A percentile compares a stretch with the other conserved stretches of the same genome.
Evolutionary conservation across 2,329 filamentous ascomycete genomes (phyloP).

Genomic region (Xylaria sp.): DNA sequence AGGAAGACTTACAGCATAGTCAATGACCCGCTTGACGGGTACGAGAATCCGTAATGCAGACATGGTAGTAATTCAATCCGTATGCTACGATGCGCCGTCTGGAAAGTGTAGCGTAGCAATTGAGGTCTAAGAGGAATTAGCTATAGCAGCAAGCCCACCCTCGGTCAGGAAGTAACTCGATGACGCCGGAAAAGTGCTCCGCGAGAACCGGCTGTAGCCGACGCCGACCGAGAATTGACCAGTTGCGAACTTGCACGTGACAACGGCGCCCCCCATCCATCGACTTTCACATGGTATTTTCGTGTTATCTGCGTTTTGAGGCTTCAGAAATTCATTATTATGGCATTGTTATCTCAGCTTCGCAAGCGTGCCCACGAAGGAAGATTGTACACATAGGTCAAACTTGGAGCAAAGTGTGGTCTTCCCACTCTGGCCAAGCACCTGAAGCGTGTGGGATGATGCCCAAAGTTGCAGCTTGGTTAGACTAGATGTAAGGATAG

Average conservation of each 20-base stretch:
- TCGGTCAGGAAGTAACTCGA: slow-evolving; percentile 25
- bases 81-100: not conserved
- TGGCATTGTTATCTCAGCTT: no score
- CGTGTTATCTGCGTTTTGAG: no score
- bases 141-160: slow-evolving; percentile 20
- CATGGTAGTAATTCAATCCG: slow-evolving; percentile 54
- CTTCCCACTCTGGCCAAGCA: no score
- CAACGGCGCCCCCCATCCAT: not conserved
- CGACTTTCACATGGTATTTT: no score
- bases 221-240: slow-evolving; percentile 33
- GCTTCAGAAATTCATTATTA: no score
- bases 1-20: slow-evolving; percentile 76
- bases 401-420: no score
- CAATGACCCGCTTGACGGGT: slow-evolving; percentile 85
- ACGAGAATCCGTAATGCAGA: slow-evolving; percentile 79
- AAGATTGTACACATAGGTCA: no score
- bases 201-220: slow-evolving; percentile 50
- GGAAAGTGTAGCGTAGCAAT: slow-evolving; percentile 4
- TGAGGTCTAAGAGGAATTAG: slow-evolving; percentile 20
- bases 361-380: no score
- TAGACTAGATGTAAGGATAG: no score
- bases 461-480: no score
- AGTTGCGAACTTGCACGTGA: slow-evolving; percentile 36
- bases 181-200: slow-evolving; percentile 48
- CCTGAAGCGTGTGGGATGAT: no score